Conservation (phyloP, 2,329 filamentous ascomycete genomes). For the Aspergillus ochraceus region DNA sequence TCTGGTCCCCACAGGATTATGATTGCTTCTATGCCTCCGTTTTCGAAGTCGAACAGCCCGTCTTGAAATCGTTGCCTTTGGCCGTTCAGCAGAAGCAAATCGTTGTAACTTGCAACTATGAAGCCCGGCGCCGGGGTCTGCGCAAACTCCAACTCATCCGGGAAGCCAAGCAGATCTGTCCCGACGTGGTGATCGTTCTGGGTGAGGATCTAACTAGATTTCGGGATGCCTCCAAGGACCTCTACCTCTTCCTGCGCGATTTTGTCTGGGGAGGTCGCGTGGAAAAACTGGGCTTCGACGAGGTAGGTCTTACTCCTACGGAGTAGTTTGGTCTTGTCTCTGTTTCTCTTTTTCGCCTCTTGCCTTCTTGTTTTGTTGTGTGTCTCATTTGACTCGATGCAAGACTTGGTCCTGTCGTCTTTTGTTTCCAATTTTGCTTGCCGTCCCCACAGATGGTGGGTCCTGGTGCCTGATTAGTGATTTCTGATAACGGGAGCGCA, state of each 20-base stretch:
- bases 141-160: constrained; percentile 81
- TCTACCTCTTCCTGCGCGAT: constrained; percentile 70
- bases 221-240: constrained; percentile 77
- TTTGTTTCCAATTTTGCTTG: neutral
- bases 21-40: constrained; percentile 92
- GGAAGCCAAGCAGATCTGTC: constrained; percentile 77
- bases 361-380: neutral
- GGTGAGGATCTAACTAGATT: constrained; percentile 86
- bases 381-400: neutral
- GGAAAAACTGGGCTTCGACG: constrained; percentile 86
- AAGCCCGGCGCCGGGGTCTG: constrained; percentile 66
- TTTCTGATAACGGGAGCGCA: constrained; percentile 24
- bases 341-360: neutral
- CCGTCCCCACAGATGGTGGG: neutral
- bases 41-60: constrained; percentile 76
- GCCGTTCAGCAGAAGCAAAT: constrained; percentile 94
- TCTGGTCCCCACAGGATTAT: constrained; percentile 40
- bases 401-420: neutral
- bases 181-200: constrained; percentile 79
- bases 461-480: neutral
- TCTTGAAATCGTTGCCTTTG: constrained; percentile 70
- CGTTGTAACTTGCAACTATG: constrained; percentile 91
- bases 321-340: neutral
- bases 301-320: constrained; percentile 60
- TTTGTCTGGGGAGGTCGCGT: constrained; percentile 77